A percentile compares a stretch with the other conserved stretches of the same genome.
These are phyloP conservation scores for Ephemerocybe angulata DNA, from an alignment of 768 basidiomycete genomes.

Conservation along the genomic window DNA sequence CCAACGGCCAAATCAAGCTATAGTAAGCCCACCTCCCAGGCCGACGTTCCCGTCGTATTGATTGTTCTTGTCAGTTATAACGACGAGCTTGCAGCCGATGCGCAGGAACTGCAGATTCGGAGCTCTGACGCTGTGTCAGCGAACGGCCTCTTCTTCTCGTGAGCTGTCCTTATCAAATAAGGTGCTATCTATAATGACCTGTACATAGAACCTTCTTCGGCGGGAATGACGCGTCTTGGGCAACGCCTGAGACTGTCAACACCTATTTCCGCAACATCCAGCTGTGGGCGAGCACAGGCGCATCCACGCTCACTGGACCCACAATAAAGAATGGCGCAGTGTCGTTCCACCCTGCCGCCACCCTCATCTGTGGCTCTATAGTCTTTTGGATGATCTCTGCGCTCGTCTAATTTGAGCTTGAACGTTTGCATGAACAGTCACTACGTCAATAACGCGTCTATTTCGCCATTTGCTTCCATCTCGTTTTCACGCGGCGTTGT, in stretches of 20 bases:
- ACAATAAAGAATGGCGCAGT: slow-evolving; percentile 24
- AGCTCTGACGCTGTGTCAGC: slow-evolving; percentile 46
- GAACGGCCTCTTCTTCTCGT: slow-evolving; percentile 81
- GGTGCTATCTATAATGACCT: slow-evolving; percentile 1
- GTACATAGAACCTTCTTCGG: slow-evolving; percentile 73
- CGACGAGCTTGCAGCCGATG: slow-evolving; percentile 56
- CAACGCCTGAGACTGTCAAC: slow-evolving; percentile 60
- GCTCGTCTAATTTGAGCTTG: background rate
- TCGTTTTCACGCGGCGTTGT: no score
- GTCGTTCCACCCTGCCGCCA: background rate
- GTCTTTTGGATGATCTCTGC: background rate
- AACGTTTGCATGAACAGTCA: no score
- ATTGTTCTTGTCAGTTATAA: slow-evolving; percentile 52
- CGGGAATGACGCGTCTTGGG: slow-evolving; percentile 71
- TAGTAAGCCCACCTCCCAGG: slow-evolving; percentile 46
- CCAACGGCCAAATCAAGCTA: slow-evolving; percentile 72
- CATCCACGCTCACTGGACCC: slow-evolving; percentile 45
- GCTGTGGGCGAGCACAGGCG: slow-evolving; percentile 52
- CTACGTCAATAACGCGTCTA: no score
- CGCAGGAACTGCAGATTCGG: slow-evolving; percentile 64
- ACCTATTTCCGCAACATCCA: slow-evolving; percentile 76
- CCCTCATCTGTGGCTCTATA: background rate
- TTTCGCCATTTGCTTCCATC: no score
- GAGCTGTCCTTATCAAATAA: slow-evolving; percentile 21
- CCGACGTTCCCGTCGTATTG: background rate